Conservation (phyloP, 1,284 basidiomycete species). For the Lentinula novae-zelandiae region DNA sequence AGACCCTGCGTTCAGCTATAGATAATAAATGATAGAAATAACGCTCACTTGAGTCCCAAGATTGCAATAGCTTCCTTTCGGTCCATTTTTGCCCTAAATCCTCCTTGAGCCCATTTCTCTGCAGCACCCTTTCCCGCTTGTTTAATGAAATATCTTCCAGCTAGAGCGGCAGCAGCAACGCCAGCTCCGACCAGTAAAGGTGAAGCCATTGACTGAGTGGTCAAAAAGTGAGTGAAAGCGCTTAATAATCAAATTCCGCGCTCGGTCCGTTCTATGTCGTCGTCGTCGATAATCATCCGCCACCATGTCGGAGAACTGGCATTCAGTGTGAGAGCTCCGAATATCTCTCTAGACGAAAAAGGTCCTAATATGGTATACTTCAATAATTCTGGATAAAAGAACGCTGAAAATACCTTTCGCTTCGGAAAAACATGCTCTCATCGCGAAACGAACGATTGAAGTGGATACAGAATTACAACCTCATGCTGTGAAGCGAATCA, state of each 20-base stretch:
- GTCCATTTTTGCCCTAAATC: constrained; percentile 96
- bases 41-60: constrained; percentile 82
- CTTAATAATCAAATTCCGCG: background rate
- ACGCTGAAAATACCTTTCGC: constrained; percentile 77
- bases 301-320: constrained; percentile 25
- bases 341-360: background rate
- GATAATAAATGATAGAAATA: constrained; percentile 1
- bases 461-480: constrained; percentile 84
- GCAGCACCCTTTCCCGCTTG: constrained; percentile 58
- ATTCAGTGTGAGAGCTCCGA: constrained; percentile 26
- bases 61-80: constrained; percentile 89
- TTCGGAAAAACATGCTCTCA: constrained; percentile 66
- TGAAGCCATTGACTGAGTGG: constrained; percentile 55
- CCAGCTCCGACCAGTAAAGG: constrained; percentile 75
- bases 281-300: background rate
- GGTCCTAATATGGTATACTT: background rate
- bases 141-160: constrained; percentile 66
- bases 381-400: constrained; percentile 31
- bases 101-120: constrained; percentile 90
- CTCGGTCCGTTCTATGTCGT: background rate
- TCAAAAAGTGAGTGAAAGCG: background rate
- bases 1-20: background rate
- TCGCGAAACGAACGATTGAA: constrained; percentile 78
- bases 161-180: constrained; percentile 77
- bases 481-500: constrained; percentile 67